Conservation (phyloP, 2,329 filamentous ascomycete genomes). For the Leptographium procerum region DNA sequence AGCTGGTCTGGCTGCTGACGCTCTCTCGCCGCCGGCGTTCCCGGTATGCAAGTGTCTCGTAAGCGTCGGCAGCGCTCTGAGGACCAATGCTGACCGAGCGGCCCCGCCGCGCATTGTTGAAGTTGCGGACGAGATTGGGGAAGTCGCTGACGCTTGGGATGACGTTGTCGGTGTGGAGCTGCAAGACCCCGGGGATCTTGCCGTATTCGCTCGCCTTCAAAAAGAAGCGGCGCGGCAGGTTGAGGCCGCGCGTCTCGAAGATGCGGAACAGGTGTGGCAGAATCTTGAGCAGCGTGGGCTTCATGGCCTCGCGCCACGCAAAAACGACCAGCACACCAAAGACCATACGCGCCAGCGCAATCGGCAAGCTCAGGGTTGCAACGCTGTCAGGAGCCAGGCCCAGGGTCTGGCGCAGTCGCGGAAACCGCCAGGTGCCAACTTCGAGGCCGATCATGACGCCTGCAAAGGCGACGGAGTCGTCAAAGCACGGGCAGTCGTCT, state of each 20-base stretch:
- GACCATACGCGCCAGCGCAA: constrained; percentile 56
- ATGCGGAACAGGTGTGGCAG: constrained; percentile 82
- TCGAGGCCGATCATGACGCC: constrained; percentile 81
- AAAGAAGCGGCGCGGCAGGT: constrained; percentile 82
- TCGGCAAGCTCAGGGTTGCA: constrained; percentile 51
- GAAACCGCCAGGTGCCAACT: constrained; percentile 73
- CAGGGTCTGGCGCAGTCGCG: constrained; percentile 36
- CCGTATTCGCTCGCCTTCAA: constrained; percentile 83
- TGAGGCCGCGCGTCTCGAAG: constrained; percentile 67
- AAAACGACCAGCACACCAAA: constrained; percentile 78
- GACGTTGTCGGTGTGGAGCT: constrained; percentile 67
- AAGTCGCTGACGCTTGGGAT: constrained; percentile 84
- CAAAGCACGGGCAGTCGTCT: constrained; percentile 93
- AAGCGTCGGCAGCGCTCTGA: constrained; percentile 91
- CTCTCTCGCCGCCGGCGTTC: constrained; percentile 51
- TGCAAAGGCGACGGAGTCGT: constrained; percentile 88
- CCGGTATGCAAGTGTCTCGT: constrained; percentile 86
- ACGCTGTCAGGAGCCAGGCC: constrained; percentile 50
- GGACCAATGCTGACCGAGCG: constrained; percentile 84
- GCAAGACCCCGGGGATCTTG: constrained; percentile 60
- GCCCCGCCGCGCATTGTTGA: constrained; percentile 56
- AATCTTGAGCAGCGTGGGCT: constrained; percentile 64
- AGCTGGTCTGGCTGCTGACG: constrained; percentile 36
- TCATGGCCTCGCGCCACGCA: constrained; percentile 81
- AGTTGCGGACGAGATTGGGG: constrained; percentile 67